These are phyloP conservation scores for Colletotrichum acutatum DNA, from an alignment of 2,329 filamentous ascomycete species.

Conservation along the genomic window DNA sequence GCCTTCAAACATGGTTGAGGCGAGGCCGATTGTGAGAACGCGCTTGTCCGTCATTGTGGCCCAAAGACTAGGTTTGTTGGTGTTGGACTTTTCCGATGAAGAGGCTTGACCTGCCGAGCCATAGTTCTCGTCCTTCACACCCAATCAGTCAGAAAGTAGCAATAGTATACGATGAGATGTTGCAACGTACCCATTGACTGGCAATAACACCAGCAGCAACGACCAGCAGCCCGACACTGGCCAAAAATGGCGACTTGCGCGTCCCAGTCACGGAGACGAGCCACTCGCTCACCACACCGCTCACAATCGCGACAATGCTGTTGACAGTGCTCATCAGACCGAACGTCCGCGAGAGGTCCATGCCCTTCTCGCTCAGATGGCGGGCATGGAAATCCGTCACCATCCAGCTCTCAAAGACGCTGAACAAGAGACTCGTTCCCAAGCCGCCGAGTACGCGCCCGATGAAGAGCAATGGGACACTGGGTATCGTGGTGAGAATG, in stretches of 20 bases:
- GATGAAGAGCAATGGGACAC: slow-evolving; percentile 56
- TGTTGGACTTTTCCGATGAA: slow-evolving; percentile 13
- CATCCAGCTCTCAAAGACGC: slow-evolving; percentile 71
- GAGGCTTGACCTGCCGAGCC: slow-evolving; percentile 44
- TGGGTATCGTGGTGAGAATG: slow-evolving; percentile 46
- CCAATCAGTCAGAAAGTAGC: neutral
- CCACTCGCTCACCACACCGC: slow-evolving; percentile 63
- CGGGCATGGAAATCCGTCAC: slow-evolving; percentile 63
- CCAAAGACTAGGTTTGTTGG: slow-evolving; percentile 36
- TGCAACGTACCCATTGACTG: slow-evolving; percentile 55
- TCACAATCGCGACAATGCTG: slow-evolving; percentile 64
- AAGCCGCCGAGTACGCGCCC: slow-evolving; percentile 66
- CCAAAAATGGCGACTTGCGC: slow-evolving; percentile 60
- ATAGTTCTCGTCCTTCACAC: slow-evolving; percentile 59
- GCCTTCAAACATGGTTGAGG: slow-evolving; percentile 67
- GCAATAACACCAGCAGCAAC: slow-evolving; percentile 57
- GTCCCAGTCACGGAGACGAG: slow-evolving; percentile 58
- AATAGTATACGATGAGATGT: neutral
- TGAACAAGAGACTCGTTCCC: slow-evolving; percentile 67
- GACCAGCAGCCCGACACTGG: slow-evolving; percentile 50
- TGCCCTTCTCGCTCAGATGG: slow-evolving; percentile 51
- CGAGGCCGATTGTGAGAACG: slow-evolving; percentile 60
- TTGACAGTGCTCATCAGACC: slow-evolving; percentile 63
- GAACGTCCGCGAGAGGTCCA: slow-evolving; percentile 60
- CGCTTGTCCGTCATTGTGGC: slow-evolving; percentile 51